Conservation (phyloP, 805 yeast species). For the Starmerella etchellsii region DNA sequence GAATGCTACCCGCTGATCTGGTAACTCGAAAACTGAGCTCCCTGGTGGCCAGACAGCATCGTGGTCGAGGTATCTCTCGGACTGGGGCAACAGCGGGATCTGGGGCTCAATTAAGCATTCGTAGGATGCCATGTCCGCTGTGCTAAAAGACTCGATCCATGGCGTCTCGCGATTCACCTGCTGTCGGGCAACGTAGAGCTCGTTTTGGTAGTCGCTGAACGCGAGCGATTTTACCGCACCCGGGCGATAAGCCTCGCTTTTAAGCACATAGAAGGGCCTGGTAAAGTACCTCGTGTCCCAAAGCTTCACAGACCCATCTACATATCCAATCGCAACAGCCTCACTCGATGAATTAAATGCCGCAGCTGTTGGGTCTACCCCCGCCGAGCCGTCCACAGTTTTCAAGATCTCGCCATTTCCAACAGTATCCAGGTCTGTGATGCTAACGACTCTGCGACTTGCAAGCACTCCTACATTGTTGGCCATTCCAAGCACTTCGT, state of each 20-base stretch:
- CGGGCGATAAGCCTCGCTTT: background rate
- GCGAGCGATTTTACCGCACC: background rate
- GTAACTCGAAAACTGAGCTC: background rate
- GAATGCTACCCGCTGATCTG: background rate
- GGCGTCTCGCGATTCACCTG: background rate
- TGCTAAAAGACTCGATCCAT: background rate
- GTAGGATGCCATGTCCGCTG: background rate
- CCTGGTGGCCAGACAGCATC: background rate
- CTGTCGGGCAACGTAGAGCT: background rate
- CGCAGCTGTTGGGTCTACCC: background rate
- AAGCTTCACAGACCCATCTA: background rate
- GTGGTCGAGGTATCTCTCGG: background rate
- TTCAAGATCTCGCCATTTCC: too few species aligned
- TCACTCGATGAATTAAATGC: background rate
- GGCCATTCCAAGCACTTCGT: too few species aligned
- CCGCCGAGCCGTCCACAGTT: too few species aligned
- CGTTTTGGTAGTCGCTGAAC: background rate
- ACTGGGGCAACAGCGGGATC: background rate
- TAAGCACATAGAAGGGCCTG: background rate
- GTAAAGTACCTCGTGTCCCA: background rate
- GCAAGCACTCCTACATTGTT: too few species aligned
- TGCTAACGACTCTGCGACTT: too few species aligned
- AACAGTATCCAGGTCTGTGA: too few species aligned
- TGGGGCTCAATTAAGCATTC: background rate
- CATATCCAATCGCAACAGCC: background rate